Evolutionary conservation across 176 grass and related monocot species (phyloP), one percentile per base, ranked within the genome.

Genomic region (Eleusine coracana): DNA sequence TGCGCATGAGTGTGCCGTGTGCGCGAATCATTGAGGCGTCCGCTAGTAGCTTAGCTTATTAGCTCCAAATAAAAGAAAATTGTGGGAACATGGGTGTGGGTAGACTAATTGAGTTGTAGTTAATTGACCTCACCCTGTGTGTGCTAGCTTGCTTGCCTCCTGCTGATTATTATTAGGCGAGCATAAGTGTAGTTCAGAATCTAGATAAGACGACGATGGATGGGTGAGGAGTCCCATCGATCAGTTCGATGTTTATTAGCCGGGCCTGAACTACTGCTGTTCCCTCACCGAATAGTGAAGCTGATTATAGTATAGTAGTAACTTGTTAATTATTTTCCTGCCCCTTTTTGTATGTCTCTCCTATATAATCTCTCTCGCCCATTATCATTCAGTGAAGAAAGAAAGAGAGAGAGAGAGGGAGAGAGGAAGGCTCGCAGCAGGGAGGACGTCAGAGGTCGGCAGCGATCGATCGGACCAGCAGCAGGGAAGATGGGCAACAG

Each of bases 401-500:
- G 5, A 23, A 21, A 20, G 16, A 10, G 51, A 39, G 48, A 28
- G 31, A 34, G 2, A 15, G 21, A 20, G 25, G 25, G 23, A 9
- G 49, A 38, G 48, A 28, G 21, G 1, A 25, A 61, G 58, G n/a
- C 21, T 21, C 65, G 62, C 62, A 1, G 58, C 58, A 10, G 25
- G 25, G 25, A 25, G 25, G 25, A 25, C 25, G 25, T 25, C 25
- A 25, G 25, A 44, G 41, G 20, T 58, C 55, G 56, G 48, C 48
- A 38, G 36, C 65, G 65, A 68, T 60, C 58, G 21, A 42, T 25
- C 73, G 1, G 74, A 9, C 10, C 40, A 45, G 31, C 8, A 36
- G 25, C 49, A 15, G 48, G 48, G 2, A 61, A 7, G 52, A 29
- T 82, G 95, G 95, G 92, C 38, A 92, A 94, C 84, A 94, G 82